Evolutionary conservation across 352 stramenopile species (phyloP), one percentile per base, ranked within the genome.

Genomic region (Phytophthora ohioensis): DNA sequence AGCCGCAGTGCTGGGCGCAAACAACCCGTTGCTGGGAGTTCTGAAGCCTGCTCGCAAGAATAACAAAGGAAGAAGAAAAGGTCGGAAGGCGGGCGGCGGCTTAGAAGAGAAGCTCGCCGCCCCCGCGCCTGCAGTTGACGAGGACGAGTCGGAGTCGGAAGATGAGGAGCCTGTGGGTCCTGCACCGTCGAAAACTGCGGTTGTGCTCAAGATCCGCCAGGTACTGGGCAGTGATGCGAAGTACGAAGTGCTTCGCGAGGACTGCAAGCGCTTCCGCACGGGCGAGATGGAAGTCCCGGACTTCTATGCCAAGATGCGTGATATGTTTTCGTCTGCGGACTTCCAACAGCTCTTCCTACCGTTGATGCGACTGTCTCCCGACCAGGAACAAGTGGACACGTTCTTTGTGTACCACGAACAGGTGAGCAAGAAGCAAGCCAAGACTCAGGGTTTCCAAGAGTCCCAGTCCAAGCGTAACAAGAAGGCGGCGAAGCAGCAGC

Each of bases 161-260:
- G 71, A 83, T 7, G 69, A 76, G 12, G 75, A 80, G 12, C 58
- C 71, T 13, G 66, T 55, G 5, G 69, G 54, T 13, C 69, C 76
- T 8, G 62, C 69, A 13, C 61, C 84, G 21, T 94, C 83, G 1
- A 93, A 95, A 61, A 93, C 82, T 42, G 82, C 85, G 32, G 69
- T 94, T 9, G 84, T 94, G 53, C 79, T 94, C 17, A 87, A 91
- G 70, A 91, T 96, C 42, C 81, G 86, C 12, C 84, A 93, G 47
- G 76, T 85, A 9, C 75, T 96, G 2, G 89, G 89, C 36, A 93
- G 78, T 46, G 85, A 91, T 48, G 85, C 85, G 21, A 94, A 94
- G 71, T 96, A 94, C 62, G 87, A 94, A 46, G 81, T 92, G 3
- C 94, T 96, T 51, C 84, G 89, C 0, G 81, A 94, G 64, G 75